Evolutionary conservation across 495 filamentous ascomycete genomes (phyloP).

Genomic region (Podospora pseudocomata): DNA sequence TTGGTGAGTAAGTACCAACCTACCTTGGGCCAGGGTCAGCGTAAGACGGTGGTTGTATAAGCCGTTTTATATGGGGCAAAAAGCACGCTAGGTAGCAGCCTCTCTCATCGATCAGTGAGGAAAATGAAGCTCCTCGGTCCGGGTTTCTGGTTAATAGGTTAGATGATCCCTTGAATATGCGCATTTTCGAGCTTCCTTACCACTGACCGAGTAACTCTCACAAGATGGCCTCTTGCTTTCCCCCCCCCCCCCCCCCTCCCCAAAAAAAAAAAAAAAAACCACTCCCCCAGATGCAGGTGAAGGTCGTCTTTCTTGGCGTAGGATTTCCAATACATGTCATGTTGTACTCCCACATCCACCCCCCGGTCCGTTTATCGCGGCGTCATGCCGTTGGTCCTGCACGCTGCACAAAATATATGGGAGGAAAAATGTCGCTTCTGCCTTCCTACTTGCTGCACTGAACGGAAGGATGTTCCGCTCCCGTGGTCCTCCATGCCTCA

Average conservation of each 20-base stretch:
- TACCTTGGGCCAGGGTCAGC: neutral
- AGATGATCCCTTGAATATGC: neutral
- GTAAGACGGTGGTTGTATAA: slow-evolving; percentile 5
- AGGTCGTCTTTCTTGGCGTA: neutral
- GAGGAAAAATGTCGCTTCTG: neutral
- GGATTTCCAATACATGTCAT: neutral
- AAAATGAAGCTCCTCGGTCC: neutral
- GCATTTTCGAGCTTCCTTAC: neutral
- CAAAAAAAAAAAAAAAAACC: neutral
- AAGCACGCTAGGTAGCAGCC: no score
- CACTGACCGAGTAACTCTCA: neutral
- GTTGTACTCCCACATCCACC: neutral
- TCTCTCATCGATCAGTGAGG: neutral
- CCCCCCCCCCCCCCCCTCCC: no score
- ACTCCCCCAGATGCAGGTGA: neutral
- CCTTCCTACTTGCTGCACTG: neutral
- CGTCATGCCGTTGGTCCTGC: neutral
- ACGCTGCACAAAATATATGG: neutral
- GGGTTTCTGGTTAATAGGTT: neutral
- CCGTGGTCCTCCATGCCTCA: neutral
- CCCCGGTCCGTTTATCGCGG: neutral
- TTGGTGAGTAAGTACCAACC: neutral
- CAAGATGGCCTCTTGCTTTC: no score
- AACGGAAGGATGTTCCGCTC: neutral
- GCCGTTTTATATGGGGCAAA: neutral